Evolutionary conservation across 1,284 basidiomycete genomes (phyloP).

Genomic region (Heterobasidion occidentale): DNA sequence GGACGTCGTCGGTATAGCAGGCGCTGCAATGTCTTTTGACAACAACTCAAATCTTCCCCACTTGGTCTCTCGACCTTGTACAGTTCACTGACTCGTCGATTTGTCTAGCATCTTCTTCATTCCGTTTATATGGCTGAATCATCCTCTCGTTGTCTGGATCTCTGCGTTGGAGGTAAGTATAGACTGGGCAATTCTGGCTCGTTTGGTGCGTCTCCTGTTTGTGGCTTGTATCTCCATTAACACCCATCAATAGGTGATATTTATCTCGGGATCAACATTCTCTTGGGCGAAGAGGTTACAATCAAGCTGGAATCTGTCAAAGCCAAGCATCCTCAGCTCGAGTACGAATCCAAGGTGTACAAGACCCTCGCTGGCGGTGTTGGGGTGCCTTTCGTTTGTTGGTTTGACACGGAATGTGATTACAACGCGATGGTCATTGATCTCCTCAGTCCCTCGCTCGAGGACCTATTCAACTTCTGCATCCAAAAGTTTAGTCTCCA

Average conservation of each 20-base stretch:
- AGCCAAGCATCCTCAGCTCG: constrained; percentile 99
- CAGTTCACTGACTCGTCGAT: neutral
- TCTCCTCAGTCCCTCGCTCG: constrained; percentile 93
- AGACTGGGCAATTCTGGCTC: constrained; percentile 97
- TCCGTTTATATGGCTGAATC: constrained; percentile 51
- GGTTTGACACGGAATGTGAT: constrained; percentile 99
- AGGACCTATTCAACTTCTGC: constrained; percentile 99
- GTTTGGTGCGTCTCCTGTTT: constrained; percentile 64
- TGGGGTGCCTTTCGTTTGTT: constrained; percentile 94
- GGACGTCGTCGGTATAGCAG: constrained; percentile 9
- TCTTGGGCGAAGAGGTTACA: constrained; percentile 99
- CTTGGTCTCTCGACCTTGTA: neutral
- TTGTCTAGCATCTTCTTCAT: constrained; percentile 7
- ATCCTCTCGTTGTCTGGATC: constrained; percentile 75
- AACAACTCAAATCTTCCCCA: too few species aligned
- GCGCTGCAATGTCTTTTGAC: constrained; percentile 12
- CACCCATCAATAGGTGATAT: constrained; percentile 74
- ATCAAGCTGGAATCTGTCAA: constrained; percentile 99
- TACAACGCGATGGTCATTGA: constrained; percentile 99
- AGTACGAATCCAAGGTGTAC: constrained; percentile 97
- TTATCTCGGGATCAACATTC: constrained; percentile 99
- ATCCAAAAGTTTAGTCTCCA: constrained; percentile 95
- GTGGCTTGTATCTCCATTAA: neutral
- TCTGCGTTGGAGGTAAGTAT: constrained; percentile 97
- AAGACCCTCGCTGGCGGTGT: constrained; percentile 98